Conservation (phyloP, 2,329 filamentous ascomycete species). For the Alternaria postmessia region DNA sequence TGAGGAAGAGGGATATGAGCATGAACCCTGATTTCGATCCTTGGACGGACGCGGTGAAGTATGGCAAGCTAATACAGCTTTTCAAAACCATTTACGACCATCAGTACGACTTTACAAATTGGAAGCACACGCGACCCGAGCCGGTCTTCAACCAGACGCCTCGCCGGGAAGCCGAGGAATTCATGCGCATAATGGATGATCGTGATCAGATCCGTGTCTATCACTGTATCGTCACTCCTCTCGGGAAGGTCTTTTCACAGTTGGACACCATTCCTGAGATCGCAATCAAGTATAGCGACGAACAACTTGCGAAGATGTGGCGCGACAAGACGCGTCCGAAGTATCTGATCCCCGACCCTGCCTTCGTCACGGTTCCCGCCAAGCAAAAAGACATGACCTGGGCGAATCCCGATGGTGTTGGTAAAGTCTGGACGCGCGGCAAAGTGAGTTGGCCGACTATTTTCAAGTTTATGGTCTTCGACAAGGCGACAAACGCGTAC, state of each 20-base stretch:
- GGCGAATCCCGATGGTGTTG: neutral
- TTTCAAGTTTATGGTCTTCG: conserved; percentile 7
- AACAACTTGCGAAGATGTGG: neutral
- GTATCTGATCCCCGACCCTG: neutral
- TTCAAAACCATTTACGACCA: neutral
- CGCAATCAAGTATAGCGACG: neutral
- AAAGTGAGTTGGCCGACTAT: neutral
- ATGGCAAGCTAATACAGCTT: neutral
- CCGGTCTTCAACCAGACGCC: neutral
- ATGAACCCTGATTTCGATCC: neutral
- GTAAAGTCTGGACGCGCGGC: neutral
- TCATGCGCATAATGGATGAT: neutral
- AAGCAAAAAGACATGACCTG: neutral
- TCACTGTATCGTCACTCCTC: neutral
- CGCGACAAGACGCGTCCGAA: neutral
- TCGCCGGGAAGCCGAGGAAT: neutral
- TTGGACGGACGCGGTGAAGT: neutral
- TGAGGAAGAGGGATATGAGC: neutral
- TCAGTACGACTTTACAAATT: neutral
- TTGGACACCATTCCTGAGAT: neutral
- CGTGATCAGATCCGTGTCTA: neutral
- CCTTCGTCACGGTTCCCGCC: neutral
- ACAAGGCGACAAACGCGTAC: neutral
- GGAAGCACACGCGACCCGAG: neutral
- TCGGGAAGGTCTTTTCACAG: neutral